Conservation (phyloP, 148 eudicot genomes). For the Spergularia marina region DNA sequence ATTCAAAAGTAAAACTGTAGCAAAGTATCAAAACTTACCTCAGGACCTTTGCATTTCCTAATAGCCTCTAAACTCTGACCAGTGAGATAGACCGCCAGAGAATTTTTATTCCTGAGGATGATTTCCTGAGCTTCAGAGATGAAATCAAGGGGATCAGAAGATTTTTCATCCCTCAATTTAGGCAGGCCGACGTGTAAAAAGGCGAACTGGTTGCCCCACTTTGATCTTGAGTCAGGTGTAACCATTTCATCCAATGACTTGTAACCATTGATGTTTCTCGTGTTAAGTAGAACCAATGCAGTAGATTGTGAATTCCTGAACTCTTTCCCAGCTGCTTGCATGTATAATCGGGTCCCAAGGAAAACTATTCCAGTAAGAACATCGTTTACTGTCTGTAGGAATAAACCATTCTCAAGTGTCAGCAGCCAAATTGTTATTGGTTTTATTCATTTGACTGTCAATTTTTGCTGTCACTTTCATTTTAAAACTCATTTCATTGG, state of each 20-base stretch:
- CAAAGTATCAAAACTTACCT: conserved; percentile 45
- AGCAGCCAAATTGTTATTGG: neutral
- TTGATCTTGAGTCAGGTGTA: conserved; percentile 30
- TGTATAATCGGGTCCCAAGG: conserved; percentile 67
- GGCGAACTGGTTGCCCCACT: conserved; percentile 88
- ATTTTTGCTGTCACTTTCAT: conserved; percentile 9
- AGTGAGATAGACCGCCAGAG: conserved; percentile 65
- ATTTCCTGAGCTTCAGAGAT: conserved; percentile 44
- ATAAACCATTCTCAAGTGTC: neutral
- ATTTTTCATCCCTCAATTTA: conserved; percentile 16
- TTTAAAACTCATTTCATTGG: neutral
- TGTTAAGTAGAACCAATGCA: conserved; percentile 82
- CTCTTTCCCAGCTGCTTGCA: conserved; percentile 41
- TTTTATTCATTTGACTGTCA: neutral
- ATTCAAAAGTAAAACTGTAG: neutral
- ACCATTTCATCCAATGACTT: conserved; percentile 70
- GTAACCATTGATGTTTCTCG: conserved; percentile 60
- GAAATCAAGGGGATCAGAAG: conserved; percentile 42
- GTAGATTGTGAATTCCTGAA: conserved; percentile 42
- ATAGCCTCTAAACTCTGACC: conserved; percentile 59
- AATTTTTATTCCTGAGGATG: conserved; percentile 57
- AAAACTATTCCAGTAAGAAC: conserved; percentile 63
- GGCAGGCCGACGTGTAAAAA: conserved; percentile 68
- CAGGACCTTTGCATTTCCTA: conserved; percentile 58
- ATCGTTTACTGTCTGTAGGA: conserved; percentile 67